Evolutionary conservation across 805 yeast genomes (phyloP).

Genomic region (Wickerhamiella domercqiae): DNA sequence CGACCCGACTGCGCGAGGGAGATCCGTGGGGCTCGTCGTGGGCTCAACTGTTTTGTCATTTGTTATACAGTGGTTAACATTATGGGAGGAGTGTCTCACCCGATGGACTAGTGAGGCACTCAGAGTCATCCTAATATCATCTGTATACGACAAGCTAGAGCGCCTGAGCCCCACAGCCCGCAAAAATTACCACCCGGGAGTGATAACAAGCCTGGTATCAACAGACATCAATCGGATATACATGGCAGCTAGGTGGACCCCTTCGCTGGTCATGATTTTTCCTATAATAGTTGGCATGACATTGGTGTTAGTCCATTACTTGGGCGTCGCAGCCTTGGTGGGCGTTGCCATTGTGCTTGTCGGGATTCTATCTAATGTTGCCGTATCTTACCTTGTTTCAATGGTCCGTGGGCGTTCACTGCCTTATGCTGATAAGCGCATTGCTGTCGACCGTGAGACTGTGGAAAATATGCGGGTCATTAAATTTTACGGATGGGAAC

Average conservation of each 20-base stretch:
- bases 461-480: slow-evolving; percentile 62
- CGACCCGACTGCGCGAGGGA: slow-evolving; percentile 21
- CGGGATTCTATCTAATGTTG: slow-evolving; percentile 28
- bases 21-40: slow-evolving; percentile 63
- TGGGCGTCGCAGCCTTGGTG: slow-evolving; percentile 59
- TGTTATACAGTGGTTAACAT: slow-evolving; percentile 33
- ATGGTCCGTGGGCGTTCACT: slow-evolving; percentile 2
- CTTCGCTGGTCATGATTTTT: slow-evolving; percentile 10
- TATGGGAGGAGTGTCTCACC: slow-evolving; percentile 49
- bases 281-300: slow-evolving; percentile 31
- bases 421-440: slow-evolving; percentile 56
- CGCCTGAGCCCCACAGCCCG: slow-evolving; percentile 41
- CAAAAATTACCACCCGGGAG: slow-evolving; percentile 48
- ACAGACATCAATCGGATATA: slow-evolving; percentile 73
- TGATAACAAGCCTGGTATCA: slow-evolving; percentile 61
- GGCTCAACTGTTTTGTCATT: slow-evolving; percentile 48
- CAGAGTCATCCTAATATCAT: slow-evolving; percentile 56
- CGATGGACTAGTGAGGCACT: slow-evolving; percentile 53
- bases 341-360: slow-evolving; percentile 42
- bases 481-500: slow-evolving; percentile 85
- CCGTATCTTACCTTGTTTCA: background rate
- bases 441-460: slow-evolving; percentile 60
- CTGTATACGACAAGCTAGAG: slow-evolving; percentile 54
- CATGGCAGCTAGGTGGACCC: slow-evolving; percentile 24
- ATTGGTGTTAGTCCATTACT: slow-evolving; percentile 44